Evolutionary conservation across 306 rosid genomes (phyloP), one percentile per base, ranked within the genome.

Genomic region (Ochetophila trinervis): DNA sequence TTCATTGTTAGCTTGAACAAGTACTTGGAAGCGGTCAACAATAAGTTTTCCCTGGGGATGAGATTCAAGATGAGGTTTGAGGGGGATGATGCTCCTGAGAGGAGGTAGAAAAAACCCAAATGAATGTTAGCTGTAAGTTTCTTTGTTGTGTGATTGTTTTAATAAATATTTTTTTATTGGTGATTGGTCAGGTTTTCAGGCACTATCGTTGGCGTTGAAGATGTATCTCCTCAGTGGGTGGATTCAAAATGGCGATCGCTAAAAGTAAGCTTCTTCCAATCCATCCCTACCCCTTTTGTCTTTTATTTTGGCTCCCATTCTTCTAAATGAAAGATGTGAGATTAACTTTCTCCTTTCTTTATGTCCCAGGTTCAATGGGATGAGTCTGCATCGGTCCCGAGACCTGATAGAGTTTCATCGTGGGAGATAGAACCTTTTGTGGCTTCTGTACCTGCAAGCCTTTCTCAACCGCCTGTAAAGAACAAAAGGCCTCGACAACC

Each of bases 291-390:
- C 49, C 45, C 47, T 13, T 66, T 55, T 24, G 10, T 23, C 23
- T 36, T 10, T 36, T 57, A 6, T 36, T 24, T 69, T 16, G 23
- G 23, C 3, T 3, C 24, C 40, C 57, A 14, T 52, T 48, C 8
- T 15, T 50, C 64, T 40, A 53, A 42, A 37, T 37, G 27, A 67
- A 50, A 45, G 44, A 49, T 24, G 20, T 32, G 22, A 36, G 55
- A 66, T 47, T 30, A 19, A 54, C 67, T 30, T n/a, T n/a, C 57
- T 67, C 16, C 62, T 54, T 57, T 68, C 40, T 61, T 30, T 64
- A 52, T 74, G 40, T 72, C 68, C 68, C 79, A 93, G 99, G 99
- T 90, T 76, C 97, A 90, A 74, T 93, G 99, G 99, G 99, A 93
- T 74, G 99, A 93, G 71, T 80, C 87, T 63, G 79, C 96, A 54